phyloP scores from a whole-genome alignment of 2,329 filamentous ascomycete genomes.

The Clonostachys solani region DNA sequence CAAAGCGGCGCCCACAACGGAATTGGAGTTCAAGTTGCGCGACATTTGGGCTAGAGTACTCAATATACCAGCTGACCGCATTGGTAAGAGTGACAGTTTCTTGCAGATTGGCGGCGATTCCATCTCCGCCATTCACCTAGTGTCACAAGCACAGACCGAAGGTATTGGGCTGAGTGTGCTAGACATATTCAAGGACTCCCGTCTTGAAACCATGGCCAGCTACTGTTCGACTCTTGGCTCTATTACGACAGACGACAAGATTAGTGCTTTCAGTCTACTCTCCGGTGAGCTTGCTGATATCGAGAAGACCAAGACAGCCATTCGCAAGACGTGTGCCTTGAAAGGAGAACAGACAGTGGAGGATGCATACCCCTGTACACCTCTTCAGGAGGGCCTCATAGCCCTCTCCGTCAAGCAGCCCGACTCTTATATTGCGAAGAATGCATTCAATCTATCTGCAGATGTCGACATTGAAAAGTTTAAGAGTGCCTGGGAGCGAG shows the following conservation, averaged over 20 bases:
- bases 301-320: background rate
- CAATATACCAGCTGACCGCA: background rate
- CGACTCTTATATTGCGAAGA: constrained; percentile 10
- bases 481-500: constrained; percentile 9
- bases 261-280: background rate
- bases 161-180: constrained; percentile 29
- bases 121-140: constrained; percentile 7
- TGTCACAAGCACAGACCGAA: constrained; percentile 1
- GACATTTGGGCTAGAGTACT: constrained; percentile 22
- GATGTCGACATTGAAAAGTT: constrained; percentile 7
- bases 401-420: constrained; percentile 17
- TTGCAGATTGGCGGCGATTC: constrained; percentile 30
- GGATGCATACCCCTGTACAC: constrained; percentile 29
- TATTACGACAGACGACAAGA: background rate
- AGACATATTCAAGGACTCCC: constrained; percentile 22
- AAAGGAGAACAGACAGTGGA: constrained; percentile 7
- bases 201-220: background rate
- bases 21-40: constrained; percentile 1
- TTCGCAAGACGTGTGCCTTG: background rate
- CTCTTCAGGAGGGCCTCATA: constrained; percentile 29
- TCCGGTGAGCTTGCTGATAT: background rate
- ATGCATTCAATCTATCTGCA: constrained; percentile 5
- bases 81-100: constrained; percentile 18
- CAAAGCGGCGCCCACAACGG: constrained; percentile 4
- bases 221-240: background rate